phyloP scores from a whole-genome alignment of 192 early-diverging fungal genomes.

The Mortierella hygrophila region DNA sequence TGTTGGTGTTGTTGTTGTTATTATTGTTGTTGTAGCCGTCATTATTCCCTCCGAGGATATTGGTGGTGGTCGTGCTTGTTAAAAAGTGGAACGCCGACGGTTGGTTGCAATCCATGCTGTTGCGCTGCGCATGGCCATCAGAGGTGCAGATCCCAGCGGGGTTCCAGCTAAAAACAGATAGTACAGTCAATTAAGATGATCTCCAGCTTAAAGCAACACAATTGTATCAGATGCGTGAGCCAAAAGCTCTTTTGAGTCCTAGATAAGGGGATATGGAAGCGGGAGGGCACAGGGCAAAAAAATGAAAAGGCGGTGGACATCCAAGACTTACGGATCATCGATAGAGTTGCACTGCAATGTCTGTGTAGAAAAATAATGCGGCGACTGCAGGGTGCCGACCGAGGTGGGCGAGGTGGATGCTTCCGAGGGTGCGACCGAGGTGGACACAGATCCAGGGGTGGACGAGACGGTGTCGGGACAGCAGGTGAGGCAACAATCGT shows the following conservation, averaged over 20 bases:
- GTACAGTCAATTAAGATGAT: not conserved
- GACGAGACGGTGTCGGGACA: slow-evolving; percentile 41
- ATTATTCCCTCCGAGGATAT: not conserved
- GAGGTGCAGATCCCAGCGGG: slow-evolving; percentile 7
- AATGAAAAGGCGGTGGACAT: not conserved
- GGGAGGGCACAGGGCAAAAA: not conserved
- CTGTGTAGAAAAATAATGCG: slow-evolving; percentile 19
- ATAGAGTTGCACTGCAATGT: slow-evolving; percentile 19
- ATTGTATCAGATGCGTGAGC: not conserved
- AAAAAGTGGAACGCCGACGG: slow-evolving; percentile 47
- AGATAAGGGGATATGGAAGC: not conserved
- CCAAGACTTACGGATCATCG: slow-evolving; percentile 33
- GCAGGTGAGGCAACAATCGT: slow-evolving; percentile 50
- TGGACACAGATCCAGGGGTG: slow-evolving; percentile 18
- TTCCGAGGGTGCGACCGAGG: slow-evolving; percentile 13
- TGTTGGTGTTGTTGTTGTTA: not conserved
- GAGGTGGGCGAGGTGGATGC: slow-evolving; percentile 28
- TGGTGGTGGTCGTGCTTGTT: not conserved
- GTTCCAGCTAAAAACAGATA: slow-evolving; percentile 11
- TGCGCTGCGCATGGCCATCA: slow-evolving; percentile 11
- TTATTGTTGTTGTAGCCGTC: not conserved
- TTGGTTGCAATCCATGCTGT: slow-evolving; percentile 10
- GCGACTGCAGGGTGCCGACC: not conserved
- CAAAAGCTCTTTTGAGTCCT: not conserved
- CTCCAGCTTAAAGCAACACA: not conserved